phyloP scores from a whole-genome alignment of 208 protist species.

The Strigomonas oncopelti region DNA sequence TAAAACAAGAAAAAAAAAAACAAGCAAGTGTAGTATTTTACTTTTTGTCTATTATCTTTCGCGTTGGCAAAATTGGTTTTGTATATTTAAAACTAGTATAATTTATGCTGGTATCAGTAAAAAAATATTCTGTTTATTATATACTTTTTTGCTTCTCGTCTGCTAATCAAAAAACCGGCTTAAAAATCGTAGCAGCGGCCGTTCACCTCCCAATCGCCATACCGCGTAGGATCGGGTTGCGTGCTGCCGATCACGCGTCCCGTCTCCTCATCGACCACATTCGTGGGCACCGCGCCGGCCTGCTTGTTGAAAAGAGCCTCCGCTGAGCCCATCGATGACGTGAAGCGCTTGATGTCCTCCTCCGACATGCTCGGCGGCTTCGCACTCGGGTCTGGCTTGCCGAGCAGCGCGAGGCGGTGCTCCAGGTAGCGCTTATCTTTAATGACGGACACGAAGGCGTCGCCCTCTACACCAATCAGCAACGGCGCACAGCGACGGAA shows the following conservation, averaged over 20 bases:
- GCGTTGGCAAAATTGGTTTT: no score
- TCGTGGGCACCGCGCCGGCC: constrained; percentile 66
- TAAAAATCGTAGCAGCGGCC: constrained; percentile 88
- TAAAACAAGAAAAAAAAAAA: no score
- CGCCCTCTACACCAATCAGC: constrained; percentile 70
- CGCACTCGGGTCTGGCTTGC: constrained; percentile 50
- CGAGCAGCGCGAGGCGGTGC: constrained; percentile 75
- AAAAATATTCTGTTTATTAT: constrained; percentile 5
- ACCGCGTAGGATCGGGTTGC: constrained; percentile 77
- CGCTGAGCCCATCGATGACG: constrained; percentile 68
- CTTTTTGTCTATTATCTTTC: no score
- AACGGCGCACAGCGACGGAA: constrained; percentile 52
- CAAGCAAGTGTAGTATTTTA: no score
- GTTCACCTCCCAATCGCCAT: constrained; percentile 89
- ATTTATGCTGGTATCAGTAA: background rate
- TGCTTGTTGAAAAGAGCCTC: constrained; percentile 87
- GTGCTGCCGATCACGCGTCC: constrained; percentile 79
- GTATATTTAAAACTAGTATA: background rate
- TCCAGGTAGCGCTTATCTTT: constrained; percentile 78
- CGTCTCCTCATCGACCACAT: constrained; percentile 84
- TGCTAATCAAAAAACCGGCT: constrained; percentile 2
- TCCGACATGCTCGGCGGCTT: constrained; percentile 49
- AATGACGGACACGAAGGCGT: constrained; percentile 71
- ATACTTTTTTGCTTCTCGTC: constrained; percentile 13
- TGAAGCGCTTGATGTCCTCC: constrained; percentile 81